A percentile compares a stretch with the other conserved stretches of the same genome.
phyloP scores from a whole-genome alignment of 2,329 filamentous ascomycete genomes.

The Colletotrichum gloeosporioides region DNA sequence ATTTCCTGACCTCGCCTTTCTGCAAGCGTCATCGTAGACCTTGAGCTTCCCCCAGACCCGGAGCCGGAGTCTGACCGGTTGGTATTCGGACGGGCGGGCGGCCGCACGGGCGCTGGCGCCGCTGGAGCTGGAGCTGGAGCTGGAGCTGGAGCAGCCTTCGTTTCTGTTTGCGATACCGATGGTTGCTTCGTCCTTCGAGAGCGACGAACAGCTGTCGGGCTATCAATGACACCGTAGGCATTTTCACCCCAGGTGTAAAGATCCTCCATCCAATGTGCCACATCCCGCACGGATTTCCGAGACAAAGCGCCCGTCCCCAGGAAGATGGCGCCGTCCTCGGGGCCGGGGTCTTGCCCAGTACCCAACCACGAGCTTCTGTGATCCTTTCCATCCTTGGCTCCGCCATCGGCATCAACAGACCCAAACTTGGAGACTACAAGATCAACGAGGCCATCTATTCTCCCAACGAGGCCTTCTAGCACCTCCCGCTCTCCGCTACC shows the following conservation, averaged over 20 bases:
- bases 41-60: constrained; percentile 1
- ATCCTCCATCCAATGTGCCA: constrained; percentile 88
- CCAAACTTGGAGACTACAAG: constrained; percentile 88
- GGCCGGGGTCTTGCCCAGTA: constrained; percentile 67
- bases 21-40: constrained; percentile 17
- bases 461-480: constrained; percentile 81
- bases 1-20: constrained; percentile 20
- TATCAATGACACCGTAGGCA: constrained; percentile 85
- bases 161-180: not conserved
- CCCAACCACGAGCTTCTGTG: constrained; percentile 68
- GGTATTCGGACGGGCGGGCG: not conserved
- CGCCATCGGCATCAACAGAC: constrained; percentile 29
- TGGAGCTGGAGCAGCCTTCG: not conserved
- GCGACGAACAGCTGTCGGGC: constrained; percentile 70
- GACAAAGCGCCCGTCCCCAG: constrained; percentile 79
- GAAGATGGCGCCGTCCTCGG: constrained; percentile 86
- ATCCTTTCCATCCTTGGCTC: constrained; percentile 37
- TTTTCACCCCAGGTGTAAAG: constrained; percentile 84
- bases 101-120: not conserved
- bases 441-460: constrained; percentile 86
- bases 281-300: constrained; percentile 70
- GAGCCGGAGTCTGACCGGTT: constrained; percentile 9
- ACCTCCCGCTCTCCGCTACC: constrained; percentile 94
- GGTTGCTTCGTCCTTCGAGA: constrained; percentile 43
- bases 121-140: not conserved